Evolutionary conservation across 805 yeast genomes (phyloP).

Genomic region (Allodekkera sacchari): DNA sequence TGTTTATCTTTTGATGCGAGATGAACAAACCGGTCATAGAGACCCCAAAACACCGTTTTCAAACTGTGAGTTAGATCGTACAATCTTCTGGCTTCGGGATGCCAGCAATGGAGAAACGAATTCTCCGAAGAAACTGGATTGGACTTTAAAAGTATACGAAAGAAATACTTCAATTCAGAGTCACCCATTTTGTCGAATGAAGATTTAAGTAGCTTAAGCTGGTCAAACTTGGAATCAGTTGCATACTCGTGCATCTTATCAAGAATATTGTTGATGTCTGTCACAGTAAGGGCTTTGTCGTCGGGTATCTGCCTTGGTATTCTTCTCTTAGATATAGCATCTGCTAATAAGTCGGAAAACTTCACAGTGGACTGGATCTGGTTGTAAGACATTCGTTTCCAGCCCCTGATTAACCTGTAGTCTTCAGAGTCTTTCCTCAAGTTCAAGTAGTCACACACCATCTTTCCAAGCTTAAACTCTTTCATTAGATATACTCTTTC

Average conservation of each 20-base stretch:
- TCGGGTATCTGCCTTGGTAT: constrained; percentile 11
- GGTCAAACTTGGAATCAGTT: constrained; percentile 2
- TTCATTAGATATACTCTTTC: constrained; percentile 46
- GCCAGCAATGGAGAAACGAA: constrained; percentile 54
- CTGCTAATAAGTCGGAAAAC: constrained; percentile 41
- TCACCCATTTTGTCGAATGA: constrained; percentile 38
- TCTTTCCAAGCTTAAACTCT: constrained; percentile 50
- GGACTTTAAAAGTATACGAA: constrained; percentile 55
- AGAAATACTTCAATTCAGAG: constrained; percentile 58
- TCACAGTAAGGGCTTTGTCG: constrained; percentile 30
- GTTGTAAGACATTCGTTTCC: constrained; percentile 36
- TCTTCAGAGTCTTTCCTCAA: constrained; percentile 57
- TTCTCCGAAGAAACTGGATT: constrained; percentile 58
- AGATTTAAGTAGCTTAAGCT: background rate
- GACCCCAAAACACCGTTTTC: constrained; percentile 47
- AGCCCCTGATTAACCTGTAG: constrained; percentile 37
- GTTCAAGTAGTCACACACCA: constrained; percentile 42
- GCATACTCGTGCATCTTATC: constrained; percentile 32
- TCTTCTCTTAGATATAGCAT: constrained; percentile 43
- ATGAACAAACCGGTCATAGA: constrained; percentile 40
- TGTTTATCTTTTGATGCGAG: constrained; percentile 33
- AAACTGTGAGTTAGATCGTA: constrained; percentile 60
- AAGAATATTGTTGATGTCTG: constrained; percentile 39
- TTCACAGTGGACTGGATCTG: constrained; percentile 28
- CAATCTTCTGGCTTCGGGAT: constrained; percentile 66